Evolutionary conservation across 2,329 filamentous ascomycete species (phyloP).

Genomic region (Boeremia exigua): DNA sequence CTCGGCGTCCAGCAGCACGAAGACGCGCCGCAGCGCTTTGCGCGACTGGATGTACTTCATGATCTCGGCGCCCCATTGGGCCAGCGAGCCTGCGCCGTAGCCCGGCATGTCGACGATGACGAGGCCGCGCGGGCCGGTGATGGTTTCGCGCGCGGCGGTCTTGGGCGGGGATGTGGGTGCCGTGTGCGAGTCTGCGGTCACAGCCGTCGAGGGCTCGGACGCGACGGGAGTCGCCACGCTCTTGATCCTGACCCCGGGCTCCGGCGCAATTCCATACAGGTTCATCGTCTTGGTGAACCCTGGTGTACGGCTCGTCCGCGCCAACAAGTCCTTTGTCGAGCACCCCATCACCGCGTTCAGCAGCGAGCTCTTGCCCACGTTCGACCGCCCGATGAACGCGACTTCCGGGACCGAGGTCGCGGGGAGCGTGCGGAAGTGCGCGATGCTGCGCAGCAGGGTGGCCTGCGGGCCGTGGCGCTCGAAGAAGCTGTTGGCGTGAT

Average conservation of each 20-base stretch:
- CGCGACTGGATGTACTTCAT: constrained; percentile 70
- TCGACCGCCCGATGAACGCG: constrained; percentile 71
- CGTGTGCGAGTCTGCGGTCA: no score
- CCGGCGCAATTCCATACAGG: constrained; percentile 64
- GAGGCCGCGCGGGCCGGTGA: constrained; percentile 51
- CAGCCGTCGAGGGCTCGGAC: no score
- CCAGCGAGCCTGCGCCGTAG: constrained; percentile 67
- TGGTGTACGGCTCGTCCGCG: constrained; percentile 62
- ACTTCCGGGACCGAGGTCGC: constrained; percentile 64
- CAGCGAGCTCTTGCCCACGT: constrained; percentile 72
- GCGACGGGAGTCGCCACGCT: no score
- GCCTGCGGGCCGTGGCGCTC: constrained; percentile 45
- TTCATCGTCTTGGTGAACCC: constrained; percentile 71
- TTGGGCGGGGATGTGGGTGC: no score
- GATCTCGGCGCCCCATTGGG: constrained; percentile 70
- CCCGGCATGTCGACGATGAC: constrained; percentile 75
- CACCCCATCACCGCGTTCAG: constrained; percentile 65
- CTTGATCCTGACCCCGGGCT: constrained; percentile 29
- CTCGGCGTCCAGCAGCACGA: constrained; percentile 68
- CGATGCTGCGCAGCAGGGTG: constrained; percentile 65
- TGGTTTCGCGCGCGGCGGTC: constrained; percentile 28
- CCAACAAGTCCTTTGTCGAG: constrained; percentile 52
- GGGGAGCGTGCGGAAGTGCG: constrained; percentile 66
- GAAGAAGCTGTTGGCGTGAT: constrained; percentile 55
- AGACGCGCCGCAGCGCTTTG: constrained; percentile 67